A percentile compares a stretch with the other conserved stretches of the same genome.
phyloP scores from a whole-genome alignment of 306 rosid genomes.

The Glycine latifolia region DNA sequence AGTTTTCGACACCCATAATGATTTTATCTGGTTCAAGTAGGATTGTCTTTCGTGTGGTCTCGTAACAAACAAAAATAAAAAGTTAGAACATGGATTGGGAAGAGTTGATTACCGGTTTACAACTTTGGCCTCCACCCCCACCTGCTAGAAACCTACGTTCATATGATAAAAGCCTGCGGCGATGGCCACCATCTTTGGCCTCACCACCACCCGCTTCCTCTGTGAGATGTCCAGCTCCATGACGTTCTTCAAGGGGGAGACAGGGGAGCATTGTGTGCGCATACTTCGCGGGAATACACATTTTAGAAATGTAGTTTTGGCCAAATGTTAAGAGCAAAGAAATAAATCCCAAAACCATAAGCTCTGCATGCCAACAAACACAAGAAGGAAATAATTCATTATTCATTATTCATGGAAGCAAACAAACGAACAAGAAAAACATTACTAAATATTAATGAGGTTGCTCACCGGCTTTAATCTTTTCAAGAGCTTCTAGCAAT shows the following conservation, averaged over 20 bases:
- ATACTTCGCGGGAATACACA: constrained; percentile 61
- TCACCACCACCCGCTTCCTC: background rate
- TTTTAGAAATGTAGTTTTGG: constrained; percentile 68
- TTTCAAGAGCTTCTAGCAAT: constrained; percentile 89
- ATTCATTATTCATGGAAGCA: too few species aligned
- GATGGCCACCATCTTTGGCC: constrained; percentile 40
- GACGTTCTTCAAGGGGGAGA: constrained; percentile 1
- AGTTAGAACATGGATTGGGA: background rate
- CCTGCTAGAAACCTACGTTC: constrained; percentile 68
- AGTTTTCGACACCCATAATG: too few species aligned
- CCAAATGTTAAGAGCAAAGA: constrained; percentile 88
- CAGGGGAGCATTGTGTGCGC: constrained; percentile 86
- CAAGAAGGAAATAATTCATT: background rate
- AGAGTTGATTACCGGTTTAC: constrained; percentile 48
- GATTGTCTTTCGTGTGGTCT: too few species aligned
- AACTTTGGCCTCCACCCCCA: constrained; percentile 25
- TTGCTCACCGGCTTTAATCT: constrained; percentile 77
- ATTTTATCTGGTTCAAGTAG: too few species aligned
- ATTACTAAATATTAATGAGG: background rate
- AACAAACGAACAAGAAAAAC: background rate
- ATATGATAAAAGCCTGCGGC: constrained; percentile 72
- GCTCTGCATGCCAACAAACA: constrained; percentile 65
- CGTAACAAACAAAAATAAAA: background rate
- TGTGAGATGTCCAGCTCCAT: background rate
- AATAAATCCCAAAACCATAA: constrained; percentile 95